Conservation (phyloP, 139 green algal species). For the Micractinium sp. region DNA sequence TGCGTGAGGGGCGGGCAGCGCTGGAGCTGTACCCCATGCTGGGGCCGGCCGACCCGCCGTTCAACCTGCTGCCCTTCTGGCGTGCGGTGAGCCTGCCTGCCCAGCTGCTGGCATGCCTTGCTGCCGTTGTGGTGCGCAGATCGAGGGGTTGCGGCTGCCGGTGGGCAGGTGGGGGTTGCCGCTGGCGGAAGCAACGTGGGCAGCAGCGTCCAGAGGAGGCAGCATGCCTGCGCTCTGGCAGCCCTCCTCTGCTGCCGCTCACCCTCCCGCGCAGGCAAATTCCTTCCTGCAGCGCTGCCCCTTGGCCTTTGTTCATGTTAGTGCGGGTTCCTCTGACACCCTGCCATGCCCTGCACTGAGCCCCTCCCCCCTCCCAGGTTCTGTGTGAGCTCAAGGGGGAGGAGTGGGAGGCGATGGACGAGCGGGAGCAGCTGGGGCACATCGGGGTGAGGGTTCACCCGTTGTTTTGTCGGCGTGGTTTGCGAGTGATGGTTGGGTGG, state of each 20-base stretch:
- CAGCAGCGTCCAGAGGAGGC: too few relatives aligned
- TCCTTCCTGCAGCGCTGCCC: too few relatives aligned
- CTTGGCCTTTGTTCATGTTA: too few relatives aligned
- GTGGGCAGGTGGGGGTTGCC: too few relatives aligned
- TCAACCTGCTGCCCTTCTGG: slow-evolving; percentile 29
- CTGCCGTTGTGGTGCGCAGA: too few relatives aligned
- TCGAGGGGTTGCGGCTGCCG: too few relatives aligned
- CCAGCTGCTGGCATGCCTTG: background rate
- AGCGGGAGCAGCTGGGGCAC: background rate
- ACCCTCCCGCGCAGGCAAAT: background rate
- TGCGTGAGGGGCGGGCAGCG: background rate
- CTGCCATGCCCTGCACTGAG: background rate
- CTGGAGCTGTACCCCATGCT: slow-evolving; percentile 40
- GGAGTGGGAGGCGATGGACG: background rate
- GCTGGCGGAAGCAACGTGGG: too few relatives aligned
- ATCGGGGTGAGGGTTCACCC: slow-evolving; percentile 29
- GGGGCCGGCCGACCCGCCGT: background rate
- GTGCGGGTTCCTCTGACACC: background rate
- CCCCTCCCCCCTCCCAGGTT: background rate
- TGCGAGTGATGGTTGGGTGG: background rate
- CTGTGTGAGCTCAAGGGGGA: background rate
- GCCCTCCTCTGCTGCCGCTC: background rate
- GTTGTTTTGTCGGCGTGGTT: too few relatives aligned
- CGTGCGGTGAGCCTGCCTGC: background rate
- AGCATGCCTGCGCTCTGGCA: background rate